phyloP scores from a whole-genome alignment of 139 green algal genomes.

The Chlamydomonas eustigma region DNA sequence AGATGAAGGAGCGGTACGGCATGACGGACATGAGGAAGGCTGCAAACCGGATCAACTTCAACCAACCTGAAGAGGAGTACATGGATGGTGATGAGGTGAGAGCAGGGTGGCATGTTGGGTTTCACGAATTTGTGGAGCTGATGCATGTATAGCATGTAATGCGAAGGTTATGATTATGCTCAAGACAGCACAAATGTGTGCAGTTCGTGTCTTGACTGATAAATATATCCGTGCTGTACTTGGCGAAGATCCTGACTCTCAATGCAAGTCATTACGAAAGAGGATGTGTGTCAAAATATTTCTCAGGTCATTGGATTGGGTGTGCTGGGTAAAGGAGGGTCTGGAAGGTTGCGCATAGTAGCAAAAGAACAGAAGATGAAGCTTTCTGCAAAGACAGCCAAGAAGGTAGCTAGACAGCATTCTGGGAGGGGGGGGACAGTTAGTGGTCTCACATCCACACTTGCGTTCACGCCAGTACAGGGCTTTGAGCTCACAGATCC shows the following conservation, averaged over 20 bases:
- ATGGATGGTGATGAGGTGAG: conserved; percentile 86
- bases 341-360: conserved; percentile 66
- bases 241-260: no score
- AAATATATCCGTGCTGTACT: no score
- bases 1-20: conserved; percentile 86
- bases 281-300: no score
- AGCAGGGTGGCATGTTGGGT: conserved; percentile 5
- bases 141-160: no score
- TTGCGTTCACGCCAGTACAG: conserved; percentile 94
- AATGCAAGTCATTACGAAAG: neutral
- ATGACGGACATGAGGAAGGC: conserved; percentile 75
- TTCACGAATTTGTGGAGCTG: neutral
- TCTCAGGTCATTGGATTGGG: conserved; percentile 73
- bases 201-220: no score
- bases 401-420: conserved; percentile 61
- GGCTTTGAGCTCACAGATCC: conserved; percentile 29
- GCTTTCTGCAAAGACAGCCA: conserved; percentile 65
- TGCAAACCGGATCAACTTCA: conserved; percentile 93
- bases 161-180: no score
- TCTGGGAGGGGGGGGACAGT: conserved; percentile 12
- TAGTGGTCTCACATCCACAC: conserved; percentile 69
- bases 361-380: conserved; percentile 77
- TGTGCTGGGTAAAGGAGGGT: conserved; percentile 83
- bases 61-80: conserved; percentile 89
- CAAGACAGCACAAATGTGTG: no score